Conservation (phyloP, 2,329 filamentous ascomycete species). For the Myriosclerotinia scirpicola region DNA sequence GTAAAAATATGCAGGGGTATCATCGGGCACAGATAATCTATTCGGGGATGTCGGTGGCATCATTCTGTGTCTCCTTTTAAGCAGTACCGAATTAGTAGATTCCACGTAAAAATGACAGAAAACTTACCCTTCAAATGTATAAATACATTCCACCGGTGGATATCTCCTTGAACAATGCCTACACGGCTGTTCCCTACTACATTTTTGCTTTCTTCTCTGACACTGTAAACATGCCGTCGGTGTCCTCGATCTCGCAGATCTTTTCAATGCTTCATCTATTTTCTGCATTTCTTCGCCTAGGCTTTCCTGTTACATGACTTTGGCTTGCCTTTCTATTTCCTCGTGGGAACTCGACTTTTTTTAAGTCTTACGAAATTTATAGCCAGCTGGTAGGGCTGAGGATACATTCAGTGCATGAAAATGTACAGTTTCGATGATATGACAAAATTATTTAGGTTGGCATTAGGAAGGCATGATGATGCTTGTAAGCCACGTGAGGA, state of each 20-base stretch:
- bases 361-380: slow-evolving; percentile 18
- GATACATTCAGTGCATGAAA: neutral
- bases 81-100: neutral
- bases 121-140: slow-evolving; percentile 18
- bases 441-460: slow-evolving; percentile 1
- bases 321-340: neutral
- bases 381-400: slow-evolving; percentile 20
- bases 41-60: neutral
- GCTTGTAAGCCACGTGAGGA: slow-evolving; percentile 22
- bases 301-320: slow-evolving; percentile 13
- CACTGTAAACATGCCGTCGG: slow-evolving; percentile 22
- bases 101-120: neutral
- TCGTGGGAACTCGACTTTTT: slow-evolving; percentile 21
- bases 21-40: slow-evolving; percentile 8
- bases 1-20: neutral
- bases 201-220: slow-evolving; percentile 24
- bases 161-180: slow-evolving; percentile 24
- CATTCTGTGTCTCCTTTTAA: slow-evolving; percentile 6
- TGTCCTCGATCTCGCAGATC: slow-evolving; percentile 17
- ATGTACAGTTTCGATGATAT: neutral
- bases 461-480: slow-evolving; percentile 8
- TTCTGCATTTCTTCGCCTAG: slow-evolving; percentile 21
- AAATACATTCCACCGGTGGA: slow-evolving; percentile 22
- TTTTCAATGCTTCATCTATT: slow-evolving; percentile 19
- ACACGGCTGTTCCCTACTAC: slow-evolving; percentile 23